phyloP scores from a whole-genome alignment of 2,329 filamentous ascomycete species.

The Sporothrix pallida region DNA sequence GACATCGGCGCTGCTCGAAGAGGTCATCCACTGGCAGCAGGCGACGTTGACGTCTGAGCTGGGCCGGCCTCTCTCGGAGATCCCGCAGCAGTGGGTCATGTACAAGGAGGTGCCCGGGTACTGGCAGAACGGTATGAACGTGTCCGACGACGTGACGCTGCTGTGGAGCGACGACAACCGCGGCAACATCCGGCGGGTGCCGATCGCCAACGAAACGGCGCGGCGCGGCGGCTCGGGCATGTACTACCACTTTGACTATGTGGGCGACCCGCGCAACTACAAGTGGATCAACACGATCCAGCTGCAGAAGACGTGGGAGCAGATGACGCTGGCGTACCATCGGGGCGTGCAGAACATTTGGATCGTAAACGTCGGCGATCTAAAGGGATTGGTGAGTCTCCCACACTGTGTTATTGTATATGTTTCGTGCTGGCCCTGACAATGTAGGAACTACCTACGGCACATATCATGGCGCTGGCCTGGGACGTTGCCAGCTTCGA shows the following conservation, averaged over 20 bases:
- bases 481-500: background rate
- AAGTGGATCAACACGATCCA: slow-evolving; percentile 71
- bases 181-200: slow-evolving; percentile 68
- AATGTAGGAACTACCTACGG: background rate
- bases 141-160: slow-evolving; percentile 68
- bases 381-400: slow-evolving; percentile 54
- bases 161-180: slow-evolving; percentile 74
- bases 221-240: slow-evolving; percentile 67
- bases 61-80: slow-evolving; percentile 40
- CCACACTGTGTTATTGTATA: background rate
- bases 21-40: slow-evolving; percentile 9
- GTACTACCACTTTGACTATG: slow-evolving; percentile 66
- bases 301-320: slow-evolving; percentile 67
- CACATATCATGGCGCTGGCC: background rate
- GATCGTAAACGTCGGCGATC: slow-evolving; percentile 57
- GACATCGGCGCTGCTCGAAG: slow-evolving; percentile 25
- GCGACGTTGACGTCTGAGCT: slow-evolving; percentile 33
- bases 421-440: slow-evolving; percentile 46
- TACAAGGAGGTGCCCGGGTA: slow-evolving; percentile 65
- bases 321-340: slow-evolving; percentile 67
- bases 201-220: slow-evolving; percentile 62
- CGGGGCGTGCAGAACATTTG: slow-evolving; percentile 61
- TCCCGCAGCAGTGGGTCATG: slow-evolving; percentile 64
- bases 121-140: slow-evolving; percentile 61
- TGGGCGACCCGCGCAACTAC: slow-evolving; percentile 54